A percentile compares a stretch with the other conserved stretches of the same genome.
phyloP scores from a whole-genome alignment of 2,329 filamentous ascomycete genomes.

The Pyrenophora teres region DNA sequence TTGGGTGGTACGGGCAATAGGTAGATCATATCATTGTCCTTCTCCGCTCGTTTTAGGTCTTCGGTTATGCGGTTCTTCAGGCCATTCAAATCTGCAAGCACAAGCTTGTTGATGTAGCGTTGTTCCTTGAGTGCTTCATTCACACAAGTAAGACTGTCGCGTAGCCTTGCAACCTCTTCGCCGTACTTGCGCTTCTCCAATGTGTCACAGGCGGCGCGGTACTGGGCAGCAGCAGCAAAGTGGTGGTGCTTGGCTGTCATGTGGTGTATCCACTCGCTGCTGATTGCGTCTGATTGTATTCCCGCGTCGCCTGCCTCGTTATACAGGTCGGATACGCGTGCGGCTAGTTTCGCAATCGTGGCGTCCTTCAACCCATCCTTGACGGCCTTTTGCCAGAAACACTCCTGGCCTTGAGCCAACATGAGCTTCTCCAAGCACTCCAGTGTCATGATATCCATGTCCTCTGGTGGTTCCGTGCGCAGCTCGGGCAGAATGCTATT shows the following conservation, averaged over 20 bases:
- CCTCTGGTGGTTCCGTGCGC: slow-evolving; percentile 82
- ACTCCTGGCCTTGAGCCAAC: slow-evolving; percentile 93
- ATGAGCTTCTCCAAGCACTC: slow-evolving; percentile 82
- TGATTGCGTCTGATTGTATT: slow-evolving; percentile 85
- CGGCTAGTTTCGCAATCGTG: slow-evolving; percentile 87
- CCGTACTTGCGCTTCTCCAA: slow-evolving; percentile 93
- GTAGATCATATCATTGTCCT: slow-evolving; percentile 96
- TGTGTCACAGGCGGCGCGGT: slow-evolving; percentile 85
- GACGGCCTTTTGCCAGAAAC: slow-evolving; percentile 96
- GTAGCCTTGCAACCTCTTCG: slow-evolving; percentile 86
- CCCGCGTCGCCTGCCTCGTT: slow-evolving; percentile 81
- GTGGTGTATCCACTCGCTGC: slow-evolving; percentile 96
- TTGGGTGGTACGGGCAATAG: slow-evolving; percentile 85
- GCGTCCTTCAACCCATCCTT: slow-evolving; percentile 92
- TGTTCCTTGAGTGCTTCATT: slow-evolving; percentile 86
- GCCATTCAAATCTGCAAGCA: slow-evolving; percentile 79
- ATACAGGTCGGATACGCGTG: slow-evolving; percentile 90
- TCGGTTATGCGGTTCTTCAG: slow-evolving; percentile 83
- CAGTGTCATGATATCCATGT: slow-evolving; percentile 90
- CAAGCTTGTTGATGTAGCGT: slow-evolving; percentile 78
- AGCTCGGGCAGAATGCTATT: slow-evolving; percentile 79
- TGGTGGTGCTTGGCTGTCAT: slow-evolving; percentile 97
- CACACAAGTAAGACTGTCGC: slow-evolving; percentile 80
- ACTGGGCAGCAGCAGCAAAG: slow-evolving; percentile 94
- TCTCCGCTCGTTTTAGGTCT: slow-evolving; percentile 88